Evolutionary conservation across 2,329 filamentous ascomycete genomes (phyloP).

Genomic region (Colletotrichum godetiae): DNA sequence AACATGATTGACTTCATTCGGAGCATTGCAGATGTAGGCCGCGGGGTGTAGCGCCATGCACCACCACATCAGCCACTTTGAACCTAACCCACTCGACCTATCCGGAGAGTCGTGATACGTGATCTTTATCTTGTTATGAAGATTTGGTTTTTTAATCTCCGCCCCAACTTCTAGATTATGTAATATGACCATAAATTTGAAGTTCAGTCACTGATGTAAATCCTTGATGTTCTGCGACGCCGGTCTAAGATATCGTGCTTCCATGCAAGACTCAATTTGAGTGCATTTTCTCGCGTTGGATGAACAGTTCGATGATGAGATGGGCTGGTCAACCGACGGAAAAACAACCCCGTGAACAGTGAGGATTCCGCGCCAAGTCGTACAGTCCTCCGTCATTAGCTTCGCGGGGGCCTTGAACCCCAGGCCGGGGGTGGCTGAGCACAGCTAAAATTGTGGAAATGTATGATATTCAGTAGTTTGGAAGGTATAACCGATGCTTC

Average conservation of each 20-base stretch:
- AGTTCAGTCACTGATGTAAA: too few relatives aligned
- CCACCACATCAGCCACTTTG: neutral
- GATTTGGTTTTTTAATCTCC: too few relatives aligned
- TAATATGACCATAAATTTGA: too few relatives aligned
- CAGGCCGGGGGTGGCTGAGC: slow-evolving; percentile 30
- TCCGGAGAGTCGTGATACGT: too few relatives aligned
- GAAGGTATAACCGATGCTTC: slow-evolving; percentile 27
- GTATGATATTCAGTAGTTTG: neutral
- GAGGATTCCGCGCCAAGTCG: slow-evolving; percentile 23
- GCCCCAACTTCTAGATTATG: too few relatives aligned
- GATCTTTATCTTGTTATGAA: too few relatives aligned
- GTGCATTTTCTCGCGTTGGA: neutral
- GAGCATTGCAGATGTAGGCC: neutral
- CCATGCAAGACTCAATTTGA: neutral
- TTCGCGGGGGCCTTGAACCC: neutral
- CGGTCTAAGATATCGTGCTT: too few relatives aligned
- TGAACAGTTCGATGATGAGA: neutral
- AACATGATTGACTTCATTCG: neutral
- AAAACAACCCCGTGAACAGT: slow-evolving; percentile 12
- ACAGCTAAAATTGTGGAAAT: slow-evolving; percentile 20
- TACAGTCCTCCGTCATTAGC: neutral
- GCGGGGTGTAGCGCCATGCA: neutral
- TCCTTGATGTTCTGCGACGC: too few relatives aligned
- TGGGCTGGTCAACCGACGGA: neutral
- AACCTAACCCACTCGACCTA: too few relatives aligned